These are phyloP conservation scores for Jaenimonas drosophilae DNA, from an alignment of 208 protist genomes.

Conservation along the genomic window DNA sequence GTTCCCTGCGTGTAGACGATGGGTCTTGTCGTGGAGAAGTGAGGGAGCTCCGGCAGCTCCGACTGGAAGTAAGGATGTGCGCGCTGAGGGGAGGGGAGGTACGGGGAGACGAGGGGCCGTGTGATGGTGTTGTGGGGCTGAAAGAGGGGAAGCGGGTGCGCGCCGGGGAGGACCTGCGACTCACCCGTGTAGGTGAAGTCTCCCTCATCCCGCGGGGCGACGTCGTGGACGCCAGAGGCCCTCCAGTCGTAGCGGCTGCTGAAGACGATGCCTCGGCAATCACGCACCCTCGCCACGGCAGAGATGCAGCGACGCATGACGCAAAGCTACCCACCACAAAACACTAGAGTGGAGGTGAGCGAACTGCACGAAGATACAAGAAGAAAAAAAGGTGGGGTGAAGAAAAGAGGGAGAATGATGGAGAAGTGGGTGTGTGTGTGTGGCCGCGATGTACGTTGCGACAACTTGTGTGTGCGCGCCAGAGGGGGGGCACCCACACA, in stretches of 20 bases:
- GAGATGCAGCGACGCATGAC: background rate
- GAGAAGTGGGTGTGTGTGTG: background rate
- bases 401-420: background rate
- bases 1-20: constrained; percentile 76
- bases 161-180: constrained; percentile 58
- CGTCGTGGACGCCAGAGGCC: constrained; percentile 74
- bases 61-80: constrained; percentile 83
- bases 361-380: constrained; percentile 6
- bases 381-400: constrained; percentile 5
- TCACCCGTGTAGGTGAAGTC: constrained; percentile 73
- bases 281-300: too few species aligned
- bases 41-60: constrained; percentile 72
- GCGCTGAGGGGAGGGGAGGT: constrained; percentile 77
- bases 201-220: constrained; percentile 59
- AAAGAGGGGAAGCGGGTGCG: constrained; percentile 77
- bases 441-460: too few species aligned
- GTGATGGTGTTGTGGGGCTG: constrained; percentile 69
- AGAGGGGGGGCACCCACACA: too few species aligned
- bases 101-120: constrained; percentile 70
- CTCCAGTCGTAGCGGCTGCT: constrained; percentile 57
- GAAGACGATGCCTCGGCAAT: constrained; percentile 38
- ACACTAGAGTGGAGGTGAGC: background rate
- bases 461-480: too few species aligned
- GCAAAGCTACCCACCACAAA: background rate
- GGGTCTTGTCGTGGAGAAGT: constrained; percentile 62